Evolutionary conservation across 345 rosid genomes (phyloP), one percentile per base, ranked within the genome.

Genomic region (Melaleuca quinquenervia): DNA sequence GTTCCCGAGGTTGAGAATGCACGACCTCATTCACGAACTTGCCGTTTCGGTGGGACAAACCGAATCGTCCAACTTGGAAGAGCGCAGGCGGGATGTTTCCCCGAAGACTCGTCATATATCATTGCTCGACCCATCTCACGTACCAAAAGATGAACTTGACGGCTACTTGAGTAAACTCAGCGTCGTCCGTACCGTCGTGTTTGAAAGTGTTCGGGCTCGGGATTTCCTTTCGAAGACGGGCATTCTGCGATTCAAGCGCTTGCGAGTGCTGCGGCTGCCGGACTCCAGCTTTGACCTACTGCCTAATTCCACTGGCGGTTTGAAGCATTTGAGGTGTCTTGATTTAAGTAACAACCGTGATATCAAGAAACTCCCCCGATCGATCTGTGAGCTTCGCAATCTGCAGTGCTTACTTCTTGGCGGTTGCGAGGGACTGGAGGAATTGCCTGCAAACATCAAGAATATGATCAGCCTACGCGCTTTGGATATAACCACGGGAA

Each of bases 21-120:
- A 90, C 26, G 89, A 89, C 82, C 84, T 89, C 41, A 86, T 90
- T 10, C 87, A 88, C 44, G 91, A 91, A 15, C 87, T 91, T 54
- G 89, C 90, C 49, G 8, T 45, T 48, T 56, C n/a, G 1, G 86
- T 89, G 36, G 32, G 85, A 8, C 32, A 64, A 76, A 85, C 49
- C 29, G 92, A 90, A 36, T 45, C 49, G 6, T 70, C 27, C 2
- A 52, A 26, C 5, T 27, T 89, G 44, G 64, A 15, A 24, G 50
- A 44, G 41, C 3, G 5, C 11, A 7, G 11, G 8, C 58, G 44
- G 62, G 45, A 50, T n/a, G 54, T 87, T 26, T 52, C 50, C n/a
- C 51, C 29, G 1, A 84, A 3, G 8, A 51, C 58, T 44, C 85
- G 88, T 8, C 89, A 88, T 50, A 20, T 86, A 44, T 74, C 44